Base-by-base conservation (phyloP, 108 stramenopile genomes). In the Cyclotella cryptica region DNA sequence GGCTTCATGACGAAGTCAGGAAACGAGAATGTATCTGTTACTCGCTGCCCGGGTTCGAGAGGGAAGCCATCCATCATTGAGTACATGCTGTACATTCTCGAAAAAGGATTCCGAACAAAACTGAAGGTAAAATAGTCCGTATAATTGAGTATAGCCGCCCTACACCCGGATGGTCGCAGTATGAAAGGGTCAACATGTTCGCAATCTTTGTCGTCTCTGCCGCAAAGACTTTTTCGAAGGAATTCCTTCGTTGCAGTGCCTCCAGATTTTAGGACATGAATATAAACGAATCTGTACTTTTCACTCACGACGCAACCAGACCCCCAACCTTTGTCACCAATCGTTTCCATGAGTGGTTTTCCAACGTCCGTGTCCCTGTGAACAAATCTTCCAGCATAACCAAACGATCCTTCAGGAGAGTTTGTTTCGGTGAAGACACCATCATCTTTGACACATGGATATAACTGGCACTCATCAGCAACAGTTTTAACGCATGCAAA, bases 61-160 rank as follows among this genome's bases (percentile, higher is more conserved):
- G 71, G 81, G 46, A 79, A 71, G 24, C 74, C 74, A 54, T 83
- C 81, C 71, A 72, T 78, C 81, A 83, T 86, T 13, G 53, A 45
- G 22, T 72, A 85, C 71, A 65, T 70, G 39, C 53, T 59, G 58
- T 64, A 85, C 28, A 79, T 74, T 40, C 85, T 75, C 22, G 81
- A 72, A 51, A 78, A 85, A 7, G 85, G 85, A 71, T 82, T 85
- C 15, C 85, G 45, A 7, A 78, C 85, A 65, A 85, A 85, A 39
- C 71, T 72, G 30, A 78, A 85, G 18, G 72, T 46, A 58, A 85
- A 85, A 64, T 79, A 85, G 60, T 78, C 61, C 13, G 77, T 72
- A 57, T 85, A 42, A 29, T 74, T 13, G 46, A n/a, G 24, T 6
- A 81, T 47, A 18, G 76, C 75, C 12, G 19, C 14, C 1, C 24